Base-by-base conservation (phyloP, 345 rosid species). In the Clausena lansium region DNA sequence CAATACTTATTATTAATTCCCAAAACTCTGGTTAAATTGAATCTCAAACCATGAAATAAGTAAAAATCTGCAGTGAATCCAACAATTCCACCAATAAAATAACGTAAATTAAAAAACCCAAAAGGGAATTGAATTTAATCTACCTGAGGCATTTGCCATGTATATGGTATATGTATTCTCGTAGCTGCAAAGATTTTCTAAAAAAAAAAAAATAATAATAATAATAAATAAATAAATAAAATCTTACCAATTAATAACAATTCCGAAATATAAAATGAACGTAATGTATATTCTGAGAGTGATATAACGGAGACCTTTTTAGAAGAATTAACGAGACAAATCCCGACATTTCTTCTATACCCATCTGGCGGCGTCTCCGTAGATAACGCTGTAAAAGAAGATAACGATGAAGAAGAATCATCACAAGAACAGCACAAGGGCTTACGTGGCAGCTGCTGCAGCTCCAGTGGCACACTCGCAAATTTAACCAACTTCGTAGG, bases 141-240 rank as follows among this genome's bases (percentile, higher is more conserved):
- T 71, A 89, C 95, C 94, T 91, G 97, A 66, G 93, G 97, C 97
- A 92, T 92, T 58, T 92, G 95, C 97, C 97, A 91, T 32, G 95
- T 85, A 67, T 86, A 81, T 13, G 95, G 93, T 55, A 91, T 70
- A n/a, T 85, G 87, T 70, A 92, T 82, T 83, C 93, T 89, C 24
- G 95, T 85, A 9, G 93, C 97, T 28, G 89, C 87, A 75, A 92
- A 92, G 30, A 92, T 88, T 89, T 88, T 81, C 88, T 88, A 81
- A 75, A 61, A 69, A 76, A 68, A 1, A 30, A 6, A 39, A 79
- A 27, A 22, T 13, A 52, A 30, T n/a, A n/a, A n/a, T n/a, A n/a
- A n/a, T n/a, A 36, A 36, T 36, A 9, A 9, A 10, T 2, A 2
- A 41, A 41, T 45, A 45, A 45, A 45, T 19, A 1, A 70, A 64